Evolutionary conservation across 495 filamentous ascomycete species (phyloP).

Genomic region (Arthonia radiata): DNA sequence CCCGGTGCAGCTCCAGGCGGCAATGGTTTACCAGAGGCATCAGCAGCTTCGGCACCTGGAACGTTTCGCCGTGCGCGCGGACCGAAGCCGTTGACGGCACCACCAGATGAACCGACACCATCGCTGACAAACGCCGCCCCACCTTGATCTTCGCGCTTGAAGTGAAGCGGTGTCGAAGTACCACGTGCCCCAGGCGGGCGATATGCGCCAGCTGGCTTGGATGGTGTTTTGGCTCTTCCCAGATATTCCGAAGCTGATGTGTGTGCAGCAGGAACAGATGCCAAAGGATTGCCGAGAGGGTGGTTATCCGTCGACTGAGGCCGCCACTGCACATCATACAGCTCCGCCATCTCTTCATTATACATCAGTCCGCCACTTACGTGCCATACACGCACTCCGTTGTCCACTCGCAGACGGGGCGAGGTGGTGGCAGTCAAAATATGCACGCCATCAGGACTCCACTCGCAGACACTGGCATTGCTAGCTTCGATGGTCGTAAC

Average conservation of each 20-base stretch:
- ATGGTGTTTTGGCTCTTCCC: constrained; percentile 66
- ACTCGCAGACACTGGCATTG: constrained; percentile 82
- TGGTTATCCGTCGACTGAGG: constrained; percentile 37
- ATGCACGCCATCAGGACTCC: constrained; percentile 85
- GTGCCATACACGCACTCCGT: constrained; percentile 88
- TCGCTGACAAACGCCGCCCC: constrained; percentile 74
- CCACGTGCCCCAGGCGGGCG: constrained; percentile 91
- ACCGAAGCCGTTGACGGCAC: constrained; percentile 49
- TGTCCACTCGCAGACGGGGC: constrained; percentile 83
- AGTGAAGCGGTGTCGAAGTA: constrained; percentile 64
- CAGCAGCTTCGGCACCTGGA: constrained; percentile 49
- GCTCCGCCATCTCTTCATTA: constrained; percentile 74
- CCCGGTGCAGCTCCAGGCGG: constrained; percentile 45
- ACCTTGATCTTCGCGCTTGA: constrained; percentile 94
- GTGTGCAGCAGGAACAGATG: constrained; percentile 58
- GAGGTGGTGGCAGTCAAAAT: constrained; percentile 94
- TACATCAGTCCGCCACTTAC: constrained; percentile 79
- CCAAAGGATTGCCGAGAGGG: constrained; percentile 45
- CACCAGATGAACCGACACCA: constrained; percentile 26
- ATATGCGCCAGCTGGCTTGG: constrained; percentile 86
- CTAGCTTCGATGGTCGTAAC: constrained; percentile 84
- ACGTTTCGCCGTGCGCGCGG: constrained; percentile 42
- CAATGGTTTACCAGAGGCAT: constrained; percentile 30
- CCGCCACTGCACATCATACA: constrained; percentile 83
- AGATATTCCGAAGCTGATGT: constrained; percentile 63